Base-by-base conservation (phyloP, 495 filamentous ascomycete genomes). In the Platismatia glauca region DNA sequence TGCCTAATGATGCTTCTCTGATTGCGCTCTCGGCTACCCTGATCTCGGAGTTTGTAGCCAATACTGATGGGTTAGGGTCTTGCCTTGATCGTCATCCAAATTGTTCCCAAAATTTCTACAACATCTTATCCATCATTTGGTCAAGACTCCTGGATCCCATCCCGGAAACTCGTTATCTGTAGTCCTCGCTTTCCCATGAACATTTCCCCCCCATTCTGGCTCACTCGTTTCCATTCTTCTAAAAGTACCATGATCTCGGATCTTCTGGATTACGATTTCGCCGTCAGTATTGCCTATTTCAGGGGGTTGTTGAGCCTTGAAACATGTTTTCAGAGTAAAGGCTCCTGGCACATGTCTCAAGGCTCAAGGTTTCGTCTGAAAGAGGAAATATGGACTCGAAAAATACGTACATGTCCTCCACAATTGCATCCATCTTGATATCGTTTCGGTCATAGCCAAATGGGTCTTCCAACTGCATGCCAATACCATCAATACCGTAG, bases 351-450 rank as follows among this genome's bases (percentile, higher is more conserved):
- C n/a, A n/a, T n/a, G n/a, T n/a, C n/a, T n/a, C n/a, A n/a, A n/a
- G n/a, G n/a, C n/a, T n/a, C n/a, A n/a, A n/a, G n/a, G n/a, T n/a
- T n/a, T n/a, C n/a, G n/a, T n/a, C n/a, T n/a, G n/a, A n/a, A n/a
- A n/a, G n/a, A n/a, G n/a, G n/a, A n/a, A n/a, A n/a, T n/a, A n/a
- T n/a, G n/a, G n/a, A n/a, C n/a, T n/a, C n/a, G n/a, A n/a, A n/a
- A n/a, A n/a, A n/a, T n/a, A n/a, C n/a, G n/a, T n/a, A 76, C 43
- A 82, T 75, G 69, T 91, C 88, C 55, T 86, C 83, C 11, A 86
- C 83, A 60, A 90, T 82, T 15, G 80, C 86, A 69, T 90, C 88
- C 81, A 90, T 88, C 69, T 88, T 88, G 73, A 91, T 90, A 71
- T 90, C 88, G 61, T 89, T 89, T 64, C 81, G 81, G 64, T 89